A percentile compares a stretch with the other conserved stretches of the same genome.
phyloP scores from a whole-genome alignment of 208 protist genomes.

The Angomonas deanei region DNA sequence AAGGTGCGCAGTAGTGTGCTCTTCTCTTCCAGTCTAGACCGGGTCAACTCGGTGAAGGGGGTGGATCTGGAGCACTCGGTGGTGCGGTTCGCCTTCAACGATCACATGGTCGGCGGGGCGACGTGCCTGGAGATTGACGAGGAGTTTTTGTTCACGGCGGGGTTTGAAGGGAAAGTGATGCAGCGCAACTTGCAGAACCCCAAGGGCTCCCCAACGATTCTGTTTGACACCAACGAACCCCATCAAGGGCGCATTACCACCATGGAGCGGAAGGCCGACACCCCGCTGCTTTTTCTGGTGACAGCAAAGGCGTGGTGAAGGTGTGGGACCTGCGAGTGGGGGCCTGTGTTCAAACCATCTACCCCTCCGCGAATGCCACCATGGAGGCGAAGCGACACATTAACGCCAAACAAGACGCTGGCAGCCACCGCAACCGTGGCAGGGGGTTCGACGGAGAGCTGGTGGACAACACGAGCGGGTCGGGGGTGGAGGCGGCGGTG shows the following conservation, averaged over 20 bases:
- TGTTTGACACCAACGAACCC: conserved; percentile 31
- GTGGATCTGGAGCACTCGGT: conserved; percentile 36
- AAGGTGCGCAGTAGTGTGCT: conserved; percentile 10
- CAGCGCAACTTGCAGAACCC: conserved; percentile 27
- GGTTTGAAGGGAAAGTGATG: conserved; percentile 43
- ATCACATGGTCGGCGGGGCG: conserved; percentile 40
- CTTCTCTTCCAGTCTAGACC: conserved; percentile 37
- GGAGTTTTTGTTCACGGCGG: conserved; percentile 34
- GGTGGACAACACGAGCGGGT: too few relatives aligned
- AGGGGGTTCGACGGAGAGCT: not conserved
- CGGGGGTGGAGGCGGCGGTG: conserved; percentile 1
- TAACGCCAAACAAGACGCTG: not conserved
- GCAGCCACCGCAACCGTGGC: not conserved
- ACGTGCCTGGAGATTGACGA: conserved; percentile 26
- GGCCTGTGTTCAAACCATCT: conserved; percentile 34
- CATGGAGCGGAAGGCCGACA: conserved; percentile 18
- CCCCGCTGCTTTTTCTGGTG: conserved; percentile 39
- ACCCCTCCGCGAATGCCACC: not conserved
- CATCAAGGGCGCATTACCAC: conserved; percentile 32
- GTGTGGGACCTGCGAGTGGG: conserved; percentile 57
- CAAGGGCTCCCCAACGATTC: conserved; percentile 15
- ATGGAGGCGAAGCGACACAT: not conserved
- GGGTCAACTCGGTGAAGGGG: conserved; percentile 34
- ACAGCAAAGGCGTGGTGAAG: conserved; percentile 39
- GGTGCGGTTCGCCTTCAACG: conserved; percentile 33